Conservation (phyloP, 768 basidiomycete genomes). For the Mycena vulgaris region DNA sequence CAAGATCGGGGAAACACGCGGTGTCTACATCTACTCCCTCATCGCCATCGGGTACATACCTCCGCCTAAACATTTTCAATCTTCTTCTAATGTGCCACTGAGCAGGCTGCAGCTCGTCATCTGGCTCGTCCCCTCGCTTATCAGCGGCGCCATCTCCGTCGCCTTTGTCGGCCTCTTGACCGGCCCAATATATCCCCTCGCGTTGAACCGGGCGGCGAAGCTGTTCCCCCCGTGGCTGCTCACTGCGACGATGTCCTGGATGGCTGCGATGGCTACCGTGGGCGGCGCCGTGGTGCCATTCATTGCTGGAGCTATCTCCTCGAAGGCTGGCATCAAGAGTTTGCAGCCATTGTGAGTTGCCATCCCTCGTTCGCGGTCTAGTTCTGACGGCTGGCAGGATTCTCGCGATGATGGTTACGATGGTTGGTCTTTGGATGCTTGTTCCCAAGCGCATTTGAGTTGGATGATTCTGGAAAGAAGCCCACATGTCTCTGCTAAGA, state of each 20-base stretch:
- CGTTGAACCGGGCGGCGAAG: constrained; percentile 78
- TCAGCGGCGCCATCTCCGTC: constrained; percentile 75
- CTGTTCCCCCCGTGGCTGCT: constrained; percentile 82
- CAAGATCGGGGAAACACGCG: constrained; percentile 68
- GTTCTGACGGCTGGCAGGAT: constrained; percentile 16
- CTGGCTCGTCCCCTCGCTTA: constrained; percentile 81
- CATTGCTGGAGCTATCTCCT: constrained; percentile 79
- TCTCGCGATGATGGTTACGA: constrained; percentile 21
- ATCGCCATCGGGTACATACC: constrained; percentile 65
- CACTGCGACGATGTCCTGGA: constrained; percentile 75
- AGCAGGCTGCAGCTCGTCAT: constrained; percentile 74
- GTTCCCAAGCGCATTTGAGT: constrained; percentile 15
- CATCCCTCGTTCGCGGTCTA: not conserved
- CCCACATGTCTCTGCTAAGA: too few relatives aligned
- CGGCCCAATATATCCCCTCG: constrained; percentile 82
- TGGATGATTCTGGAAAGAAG: too few relatives aligned
- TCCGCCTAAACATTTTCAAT: constrained; percentile 15
- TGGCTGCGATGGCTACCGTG: constrained; percentile 77
- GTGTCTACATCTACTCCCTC: constrained; percentile 65
- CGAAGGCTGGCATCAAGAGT: constrained; percentile 71
- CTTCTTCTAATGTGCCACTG: not conserved
- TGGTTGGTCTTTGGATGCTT: constrained; percentile 27
- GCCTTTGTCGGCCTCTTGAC: constrained; percentile 77
- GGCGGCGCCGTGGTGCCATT: constrained; percentile 83
- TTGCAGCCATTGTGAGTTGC: constrained; percentile 72